phyloP scores from a whole-genome alignment of 2,329 filamentous ascomycete genomes.

The Paracoccidioides brasiliensis region DNA sequence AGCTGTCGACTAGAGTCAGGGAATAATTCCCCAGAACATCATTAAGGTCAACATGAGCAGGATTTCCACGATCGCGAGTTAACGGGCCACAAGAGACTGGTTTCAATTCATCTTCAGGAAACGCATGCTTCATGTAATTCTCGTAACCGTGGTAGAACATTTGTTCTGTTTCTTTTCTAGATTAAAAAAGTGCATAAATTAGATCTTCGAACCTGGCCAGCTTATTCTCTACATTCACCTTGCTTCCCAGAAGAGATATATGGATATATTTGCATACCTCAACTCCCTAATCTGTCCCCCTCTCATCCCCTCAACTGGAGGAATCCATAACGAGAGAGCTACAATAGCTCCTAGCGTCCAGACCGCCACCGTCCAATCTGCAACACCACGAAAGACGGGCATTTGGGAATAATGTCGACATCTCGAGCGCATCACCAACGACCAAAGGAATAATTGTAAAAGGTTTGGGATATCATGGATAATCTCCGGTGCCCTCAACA shows the following conservation, averaged over 20 bases:
- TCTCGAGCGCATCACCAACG: conserved; percentile 30
- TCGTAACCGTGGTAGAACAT: conserved; percentile 97
- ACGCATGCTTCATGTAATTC: conserved; percentile 88
- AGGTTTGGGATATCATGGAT: conserved; percentile 2
- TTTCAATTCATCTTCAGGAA: conserved; percentile 88
- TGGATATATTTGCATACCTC: conserved; percentile 16
- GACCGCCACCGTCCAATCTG: not conserved
- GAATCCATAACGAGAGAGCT: conserved; percentile 23
- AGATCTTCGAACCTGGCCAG: not conserved
- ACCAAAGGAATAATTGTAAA: conserved; percentile 14
- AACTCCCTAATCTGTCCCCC: conserved; percentile 24
- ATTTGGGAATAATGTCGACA: conserved; percentile 24
- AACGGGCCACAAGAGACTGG: conserved; percentile 75
- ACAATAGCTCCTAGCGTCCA: conserved; percentile 23
- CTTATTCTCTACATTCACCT: not conserved
- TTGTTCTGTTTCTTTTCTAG: conserved; percentile 38
- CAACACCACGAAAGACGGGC: conserved; percentile 16
- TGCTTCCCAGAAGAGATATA: not conserved
- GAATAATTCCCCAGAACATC: conserved; percentile 97
- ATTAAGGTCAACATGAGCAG: conserved; percentile 73
- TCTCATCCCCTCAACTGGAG: conserved; percentile 24
- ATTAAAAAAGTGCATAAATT: not conserved
- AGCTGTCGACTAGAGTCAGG: conserved; percentile 83
- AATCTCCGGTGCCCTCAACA: not conserved
- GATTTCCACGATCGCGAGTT: conserved; percentile 68